A percentile compares a stretch with the other conserved stretches of the same genome.
Evolutionary conservation across 805 yeast species (phyloP).

Genomic region (Candida pseudoglaebosa): DNA sequence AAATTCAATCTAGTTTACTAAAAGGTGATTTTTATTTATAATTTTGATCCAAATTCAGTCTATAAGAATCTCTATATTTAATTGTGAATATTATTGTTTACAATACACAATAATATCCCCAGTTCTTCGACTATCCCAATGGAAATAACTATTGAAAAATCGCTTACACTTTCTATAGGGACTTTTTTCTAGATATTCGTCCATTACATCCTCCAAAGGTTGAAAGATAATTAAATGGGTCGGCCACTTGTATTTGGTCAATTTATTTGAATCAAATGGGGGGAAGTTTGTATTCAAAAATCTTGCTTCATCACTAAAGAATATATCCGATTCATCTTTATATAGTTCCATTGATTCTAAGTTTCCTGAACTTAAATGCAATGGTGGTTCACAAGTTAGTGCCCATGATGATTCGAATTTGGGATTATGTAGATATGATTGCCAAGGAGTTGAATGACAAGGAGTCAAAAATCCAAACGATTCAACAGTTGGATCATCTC

Average conservation of each 20-base stretch:
- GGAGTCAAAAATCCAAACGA: slow-evolving; percentile 86
- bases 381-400: slow-evolving; percentile 90
- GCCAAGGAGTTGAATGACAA: slow-evolving; percentile 97
- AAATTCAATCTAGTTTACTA: no score
- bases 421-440: slow-evolving; percentile 68
- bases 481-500: slow-evolving; percentile 26
- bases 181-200: slow-evolving; percentile 34
- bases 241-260: slow-evolving; percentile 50
- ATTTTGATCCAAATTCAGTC: no score
- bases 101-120: slow-evolving; percentile 76
- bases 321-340: slow-evolving; percentile 81
- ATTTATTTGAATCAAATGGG: slow-evolving; percentile 7
- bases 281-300: slow-evolving; percentile 60
- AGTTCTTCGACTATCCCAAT: slow-evolving; percentile 77
- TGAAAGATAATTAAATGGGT: slow-evolving; percentile 70
- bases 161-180: slow-evolving; percentile 46
- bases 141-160: slow-evolving; percentile 74
- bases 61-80: background rate
- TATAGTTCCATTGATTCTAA: slow-evolving; percentile 39
- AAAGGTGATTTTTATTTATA: no score
- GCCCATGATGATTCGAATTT: slow-evolving; percentile 56
- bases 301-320: slow-evolving; percentile 62
- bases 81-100: no score
- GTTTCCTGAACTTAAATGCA: slow-evolving; percentile 28
- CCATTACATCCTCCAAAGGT: slow-evolving; percentile 47